A percentile compares a stretch with the other conserved stretches of the same genome.
phyloP scores from a whole-genome alignment of 2,329 filamentous ascomycete species.

The Pyrenophora seminiperda region DNA sequence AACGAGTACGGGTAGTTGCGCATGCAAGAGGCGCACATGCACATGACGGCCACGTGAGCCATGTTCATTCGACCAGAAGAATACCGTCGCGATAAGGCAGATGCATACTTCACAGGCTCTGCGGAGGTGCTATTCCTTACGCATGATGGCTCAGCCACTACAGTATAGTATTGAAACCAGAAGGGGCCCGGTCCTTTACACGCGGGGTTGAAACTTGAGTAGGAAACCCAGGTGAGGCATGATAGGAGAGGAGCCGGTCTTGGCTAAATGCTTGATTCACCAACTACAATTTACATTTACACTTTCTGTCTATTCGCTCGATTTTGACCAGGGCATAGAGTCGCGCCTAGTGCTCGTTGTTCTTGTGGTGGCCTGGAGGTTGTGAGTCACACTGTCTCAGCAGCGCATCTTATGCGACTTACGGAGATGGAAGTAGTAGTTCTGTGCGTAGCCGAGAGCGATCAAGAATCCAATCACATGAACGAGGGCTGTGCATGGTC shows the following conservation, averaged over 20 bases:
- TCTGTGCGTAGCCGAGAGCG: constrained; percentile 87
- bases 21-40: constrained; percentile 2
- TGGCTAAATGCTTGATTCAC: constrained; percentile 40
- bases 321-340: constrained; percentile 9
- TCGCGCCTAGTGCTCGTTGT: constrained; percentile 87
- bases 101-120: background rate
- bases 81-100: background rate
- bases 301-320: constrained; percentile 30
- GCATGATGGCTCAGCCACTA: background rate
- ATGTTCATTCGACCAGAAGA: background rate
- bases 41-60: constrained; percentile 6
- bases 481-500: constrained; percentile 71
- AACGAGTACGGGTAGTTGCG: background rate
- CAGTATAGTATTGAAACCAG: background rate
- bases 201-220: background rate
- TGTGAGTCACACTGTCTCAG: constrained; percentile 24
- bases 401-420: constrained; percentile 53
- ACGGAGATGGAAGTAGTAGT: constrained; percentile 99
- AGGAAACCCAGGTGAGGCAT: background rate
- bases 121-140: background rate
- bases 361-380: constrained; percentile 94
- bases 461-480: constrained; percentile 82
- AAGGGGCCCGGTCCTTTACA: background rate
- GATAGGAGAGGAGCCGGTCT: constrained; percentile 11
- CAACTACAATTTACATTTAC: constrained; percentile 49